Evolutionary conservation across 2,329 filamentous ascomycete genomes (phyloP).

Genomic region (Trichoderma arundinaceum): DNA sequence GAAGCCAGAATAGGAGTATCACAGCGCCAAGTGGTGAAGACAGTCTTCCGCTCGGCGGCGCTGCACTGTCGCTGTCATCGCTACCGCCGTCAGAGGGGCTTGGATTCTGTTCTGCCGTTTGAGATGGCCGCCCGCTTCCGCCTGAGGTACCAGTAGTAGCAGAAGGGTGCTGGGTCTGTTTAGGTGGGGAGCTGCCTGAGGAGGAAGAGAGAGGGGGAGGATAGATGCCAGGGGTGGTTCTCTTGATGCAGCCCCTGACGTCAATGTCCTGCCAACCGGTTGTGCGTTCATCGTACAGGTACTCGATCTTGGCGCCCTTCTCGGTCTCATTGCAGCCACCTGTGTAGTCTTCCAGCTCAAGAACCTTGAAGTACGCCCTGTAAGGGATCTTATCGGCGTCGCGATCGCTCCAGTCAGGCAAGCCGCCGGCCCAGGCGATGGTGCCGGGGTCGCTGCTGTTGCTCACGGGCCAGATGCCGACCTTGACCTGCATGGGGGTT

Average conservation of each 20-base stretch:
- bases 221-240: slow-evolving; percentile 29
- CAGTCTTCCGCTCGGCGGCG: slow-evolving; percentile 8
- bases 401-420: slow-evolving; percentile 42
- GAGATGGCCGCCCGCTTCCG: not conserved
- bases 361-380: slow-evolving; percentile 37
- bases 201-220: slow-evolving; percentile 9
- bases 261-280: slow-evolving; percentile 41
- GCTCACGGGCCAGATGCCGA: slow-evolving; percentile 63
- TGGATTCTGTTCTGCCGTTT: slow-evolving; percentile 23
- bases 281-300: slow-evolving; percentile 40
- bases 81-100: slow-evolving; percentile 3
- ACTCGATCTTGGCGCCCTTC: slow-evolving; percentile 35
- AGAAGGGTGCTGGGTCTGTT: not conserved
- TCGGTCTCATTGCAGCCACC: slow-evolving; percentile 38
- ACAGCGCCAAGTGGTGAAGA: slow-evolving; percentile 33
- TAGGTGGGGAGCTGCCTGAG: not conserved
- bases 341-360: slow-evolving; percentile 42
- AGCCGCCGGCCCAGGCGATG: slow-evolving; percentile 70
- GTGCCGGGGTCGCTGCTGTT: slow-evolving; percentile 61
- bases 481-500: slow-evolving; percentile 70
- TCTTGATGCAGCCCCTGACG: slow-evolving; percentile 39
- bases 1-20: slow-evolving; percentile 32
- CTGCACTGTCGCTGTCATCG: slow-evolving; percentile 26
- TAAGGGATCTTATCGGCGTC: slow-evolving; percentile 35
- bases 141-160: not conserved